These are phyloP conservation scores for Penicillium samsonianum DNA, from an alignment of 495 filamentous ascomycete genomes.

Conservation along the genomic window DNA sequence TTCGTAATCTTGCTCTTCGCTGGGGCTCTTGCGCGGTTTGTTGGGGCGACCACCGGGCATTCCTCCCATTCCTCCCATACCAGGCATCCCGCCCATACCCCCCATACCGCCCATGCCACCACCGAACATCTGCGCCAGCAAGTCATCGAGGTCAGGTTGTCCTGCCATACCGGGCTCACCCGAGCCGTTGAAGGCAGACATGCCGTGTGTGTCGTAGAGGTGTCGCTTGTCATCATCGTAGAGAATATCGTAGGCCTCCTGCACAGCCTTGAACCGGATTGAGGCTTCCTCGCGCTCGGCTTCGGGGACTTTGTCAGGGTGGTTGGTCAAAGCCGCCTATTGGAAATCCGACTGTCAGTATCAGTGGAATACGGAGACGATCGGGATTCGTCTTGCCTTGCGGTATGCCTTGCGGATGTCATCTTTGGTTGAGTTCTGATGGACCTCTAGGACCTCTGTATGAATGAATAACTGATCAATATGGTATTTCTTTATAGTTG, in stretches of 20 bases:
- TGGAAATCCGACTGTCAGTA: conserved; percentile 16
- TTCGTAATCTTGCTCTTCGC: conserved; percentile 88
- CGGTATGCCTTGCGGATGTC: conserved; percentile 98
- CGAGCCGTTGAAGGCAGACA: conserved; percentile 83
- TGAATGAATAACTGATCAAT: conserved; percentile 20
- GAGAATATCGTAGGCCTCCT: conserved; percentile 95
- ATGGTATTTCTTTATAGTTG: neutral
- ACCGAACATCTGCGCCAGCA: conserved; percentile 92
- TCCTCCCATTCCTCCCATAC: conserved; percentile 50
- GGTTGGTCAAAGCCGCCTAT: conserved; percentile 82
- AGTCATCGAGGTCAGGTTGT: conserved; percentile 83
- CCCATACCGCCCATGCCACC: conserved; percentile 52
- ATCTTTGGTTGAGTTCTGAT: conserved; percentile 66
- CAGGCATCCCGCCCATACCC: conserved; percentile 56
- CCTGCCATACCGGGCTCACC: conserved; percentile 66
- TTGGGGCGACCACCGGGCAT: conserved; percentile 62
- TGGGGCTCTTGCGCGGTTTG: conserved; percentile 68
- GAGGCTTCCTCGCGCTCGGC: conserved; percentile 80
- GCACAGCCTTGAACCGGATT: conserved; percentile 84
- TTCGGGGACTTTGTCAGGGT: conserved; percentile 95
- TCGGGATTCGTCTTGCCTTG: conserved; percentile 60
- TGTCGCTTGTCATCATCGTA: conserved; percentile 92
- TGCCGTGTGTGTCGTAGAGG: conserved; percentile 90
- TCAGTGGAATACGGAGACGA: neutral
- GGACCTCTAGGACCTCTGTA: conserved; percentile 74